Base-by-base conservation (phyloP, 2,329 filamentous ascomycete species). In the Aspergillus oerlinghausenensis region DNA sequence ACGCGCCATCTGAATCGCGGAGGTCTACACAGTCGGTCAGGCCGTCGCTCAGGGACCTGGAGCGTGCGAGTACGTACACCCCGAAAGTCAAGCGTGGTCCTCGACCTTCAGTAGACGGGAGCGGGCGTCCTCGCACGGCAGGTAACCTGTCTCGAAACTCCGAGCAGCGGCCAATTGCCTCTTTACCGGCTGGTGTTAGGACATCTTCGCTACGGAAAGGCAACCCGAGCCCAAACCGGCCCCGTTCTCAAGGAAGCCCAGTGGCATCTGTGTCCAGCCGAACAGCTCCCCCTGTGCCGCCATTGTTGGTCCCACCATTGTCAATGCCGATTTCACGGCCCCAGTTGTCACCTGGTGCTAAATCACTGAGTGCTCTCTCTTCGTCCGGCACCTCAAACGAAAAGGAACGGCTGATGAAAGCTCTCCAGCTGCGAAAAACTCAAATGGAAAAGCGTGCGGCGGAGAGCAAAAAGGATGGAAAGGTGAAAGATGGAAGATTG, bases 391-490 rank as follows among this genome's bases (percentile, higher is more conserved):
- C 95, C 67, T 91, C 90, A 1, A 90, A 90, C 0, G 94, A 99
- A 73, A 97, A 95, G 77, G 86, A 90, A 59, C 84, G 94, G 54
- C 79, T 99, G 60, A 92, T 96, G 90, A 97, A 95, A 77, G 94
- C 94, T 7, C 82, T 97, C 76, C 89, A 97, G 73, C 75, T 97
- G 64, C 84, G 93, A 52, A 94, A 95, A 74, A 91, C 89, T 75
- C 92, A 91, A 72, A 86, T 87, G 70, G 72, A 69, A 40, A 73
- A 71, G 57, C 69, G 70, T 35, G 72, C 70, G 9, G 64, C 65
- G 47, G 60, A 70, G 53, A 64, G 60, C 21, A 70, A 69, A 55
- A 68, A 65, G 51, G 69, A 65, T 55, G 60, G 66, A 25, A 55
- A 57, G 21, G 48, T 54, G 43, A 49, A 45, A 55, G 60, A 62